Base-by-base conservation (phyloP, 1,139 yeast species). In the Suhomyces choctaworum region DNA sequence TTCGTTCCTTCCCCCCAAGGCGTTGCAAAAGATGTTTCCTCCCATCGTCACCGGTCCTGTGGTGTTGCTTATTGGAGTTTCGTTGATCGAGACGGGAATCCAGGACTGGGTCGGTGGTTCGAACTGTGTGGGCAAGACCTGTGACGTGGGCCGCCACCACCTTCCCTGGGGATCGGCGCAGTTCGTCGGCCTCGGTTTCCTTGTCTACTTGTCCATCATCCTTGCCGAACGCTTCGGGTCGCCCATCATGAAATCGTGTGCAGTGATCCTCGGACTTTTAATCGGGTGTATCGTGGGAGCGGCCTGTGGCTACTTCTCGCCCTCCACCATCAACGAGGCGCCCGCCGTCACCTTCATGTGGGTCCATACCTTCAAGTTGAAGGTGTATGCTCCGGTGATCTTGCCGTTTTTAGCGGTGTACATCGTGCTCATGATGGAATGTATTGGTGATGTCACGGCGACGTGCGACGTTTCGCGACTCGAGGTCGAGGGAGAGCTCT, bases 181-280 rank as follows among this genome's bases (percentile, higher is more conserved):
- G 54, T 88, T 82, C 52, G 63, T 89, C 46, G 97, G 96, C 29
- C 70, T 88, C 19, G 96, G 96, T 2, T 87, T 89, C 69, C 65
- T 82, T 25, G 96, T 88, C 9, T 85, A 78, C 52, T 70, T 79
- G 20, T 66, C 87, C 7, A 87, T 89, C 50, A 72, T 88, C 38
- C 43, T 86, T 23, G 76, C 84, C 47, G 96, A 89, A 60, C 79
- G 79, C 54, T 88, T 85, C 73, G 97, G 97, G 20, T 78, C 96
- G n/a, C 96, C 96, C 39, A 83, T 88, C 49, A 84, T 88, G 94
- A 86, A 84, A 58, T 84, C 95, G 7, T 86, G 95, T 70, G 92
- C 96, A 1, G 95, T 88, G 31, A 84, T 88, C 47, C 64, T 82
- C 27, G 96, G 96, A 32, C 70, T 88, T 42, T 64, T 88, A 34